These are phyloP conservation scores for Nakazawaea siamensis DNA, from an alignment of 805 yeast species.

Conservation along the genomic window DNA sequence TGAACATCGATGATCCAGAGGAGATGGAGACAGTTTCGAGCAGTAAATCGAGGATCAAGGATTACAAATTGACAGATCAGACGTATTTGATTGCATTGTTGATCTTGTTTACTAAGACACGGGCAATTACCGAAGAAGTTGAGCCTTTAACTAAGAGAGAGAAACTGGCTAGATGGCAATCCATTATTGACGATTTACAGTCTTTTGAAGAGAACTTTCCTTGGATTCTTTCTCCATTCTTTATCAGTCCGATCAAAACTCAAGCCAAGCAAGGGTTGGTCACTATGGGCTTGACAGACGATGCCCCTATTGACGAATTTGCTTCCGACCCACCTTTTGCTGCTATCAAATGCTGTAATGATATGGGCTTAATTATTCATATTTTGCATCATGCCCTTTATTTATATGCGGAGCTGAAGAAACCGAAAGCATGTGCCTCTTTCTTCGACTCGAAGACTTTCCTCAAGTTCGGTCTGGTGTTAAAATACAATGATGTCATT, in stretches of 20 bases:
- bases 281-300: slow-evolving; percentile 1
- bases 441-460: not conserved
- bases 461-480: slow-evolving; percentile 4
- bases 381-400: slow-evolving; percentile 12
- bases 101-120: not conserved
- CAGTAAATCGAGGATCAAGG: not conserved
- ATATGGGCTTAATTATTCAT: slow-evolving; percentile 10
- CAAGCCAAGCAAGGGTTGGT: slow-evolving; percentile 8
- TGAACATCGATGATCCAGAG: not conserved
- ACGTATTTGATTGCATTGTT: slow-evolving; percentile 5
- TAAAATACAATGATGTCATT: slow-evolving; percentile 10
- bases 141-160: not conserved
- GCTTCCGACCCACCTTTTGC: slow-evolving; percentile 12
- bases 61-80: slow-evolving; percentile 2
- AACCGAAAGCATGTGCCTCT: not conserved
- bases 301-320: not conserved
- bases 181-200: slow-evolving; percentile 1
- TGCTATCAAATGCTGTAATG: slow-evolving; percentile 9
- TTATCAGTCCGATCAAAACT: slow-evolving; percentile 9
- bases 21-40: not conserved
- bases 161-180: not conserved
- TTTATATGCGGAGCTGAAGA: slow-evolving; percentile 9
- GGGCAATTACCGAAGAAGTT: too few relatives aligned
- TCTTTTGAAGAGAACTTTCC: slow-evolving; percentile 11
- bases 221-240: slow-evolving; percentile 8